These are phyloP conservation scores for Lipomyces chichibuensis DNA, from an alignment of 805 yeast species.

Conservation along the genomic window DNA sequence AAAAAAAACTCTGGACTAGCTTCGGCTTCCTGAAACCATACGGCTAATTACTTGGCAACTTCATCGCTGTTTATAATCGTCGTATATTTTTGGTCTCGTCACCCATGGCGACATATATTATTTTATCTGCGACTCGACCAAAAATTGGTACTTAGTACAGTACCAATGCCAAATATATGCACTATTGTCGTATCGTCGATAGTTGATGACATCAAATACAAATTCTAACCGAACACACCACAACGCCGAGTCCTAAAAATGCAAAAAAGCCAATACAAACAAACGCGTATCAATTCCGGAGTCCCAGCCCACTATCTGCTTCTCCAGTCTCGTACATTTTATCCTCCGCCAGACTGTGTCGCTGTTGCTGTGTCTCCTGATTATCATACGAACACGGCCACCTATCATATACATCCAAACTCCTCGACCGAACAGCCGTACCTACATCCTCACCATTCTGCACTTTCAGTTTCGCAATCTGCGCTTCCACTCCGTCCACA, in stretches of 20 bases:
- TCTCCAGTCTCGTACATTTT: not conserved
- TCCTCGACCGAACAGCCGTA: constrained; percentile 1
- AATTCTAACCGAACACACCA: not conserved
- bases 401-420: constrained; percentile 12
- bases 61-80: no score
- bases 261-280: not conserved
- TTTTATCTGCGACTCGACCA: no score
- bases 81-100: no score
- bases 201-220: no score
- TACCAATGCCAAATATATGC: no score
- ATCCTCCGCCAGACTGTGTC: not conserved
- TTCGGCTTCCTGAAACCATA: no score
- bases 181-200: no score
- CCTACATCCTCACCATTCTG: not conserved
- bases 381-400: constrained; percentile 5
- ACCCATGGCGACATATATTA: no score
- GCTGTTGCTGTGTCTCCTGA: not conserved
- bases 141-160: no score
- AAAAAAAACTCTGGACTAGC: no score
- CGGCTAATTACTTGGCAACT: no score
- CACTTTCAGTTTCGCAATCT: not conserved
- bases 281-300: not conserved
- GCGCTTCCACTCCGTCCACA: constrained; percentile 8
- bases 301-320: not conserved
- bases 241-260: not conserved